These are phyloP conservation scores for Dacryopinax primogenitus DNA, from an alignment of 768 basidiomycete genomes.

Conservation along the genomic window DNA sequence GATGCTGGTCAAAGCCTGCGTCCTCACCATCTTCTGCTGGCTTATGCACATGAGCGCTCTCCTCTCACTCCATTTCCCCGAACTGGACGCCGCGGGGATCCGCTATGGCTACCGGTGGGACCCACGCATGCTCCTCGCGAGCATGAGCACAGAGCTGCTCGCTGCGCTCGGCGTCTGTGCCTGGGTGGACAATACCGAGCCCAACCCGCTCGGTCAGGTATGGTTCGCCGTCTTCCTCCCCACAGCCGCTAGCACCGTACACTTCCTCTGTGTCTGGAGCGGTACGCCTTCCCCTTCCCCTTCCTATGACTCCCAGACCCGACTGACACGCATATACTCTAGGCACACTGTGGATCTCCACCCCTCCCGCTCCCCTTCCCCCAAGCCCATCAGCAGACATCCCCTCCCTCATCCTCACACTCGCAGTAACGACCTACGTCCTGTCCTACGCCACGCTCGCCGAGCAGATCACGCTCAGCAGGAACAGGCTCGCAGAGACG, in stretches of 20 bases:
- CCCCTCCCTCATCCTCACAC: conserved; percentile 4
- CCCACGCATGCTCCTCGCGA: not conserved
- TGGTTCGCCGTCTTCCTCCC: not conserved
- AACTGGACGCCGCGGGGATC: not conserved
- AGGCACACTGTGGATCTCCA: not conserved
- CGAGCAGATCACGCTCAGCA: not conserved
- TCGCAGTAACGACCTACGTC: not conserved
- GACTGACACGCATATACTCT: not conserved
- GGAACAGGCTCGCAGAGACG: not conserved
- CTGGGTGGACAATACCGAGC: not conserved
- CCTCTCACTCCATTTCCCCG: not conserved
- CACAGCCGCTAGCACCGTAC: not conserved
- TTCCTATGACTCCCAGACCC: not conserved
- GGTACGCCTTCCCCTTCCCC: not conserved
- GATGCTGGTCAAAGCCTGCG: not conserved
- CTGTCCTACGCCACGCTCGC: not conserved
- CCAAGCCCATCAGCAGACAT: not conserved
- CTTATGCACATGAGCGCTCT: not conserved
- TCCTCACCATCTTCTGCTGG: not conserved
- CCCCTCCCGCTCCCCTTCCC: not conserved
- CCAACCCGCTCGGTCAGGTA: not conserved
- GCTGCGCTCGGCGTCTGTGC: not conserved
- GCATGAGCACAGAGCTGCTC: not conserved
- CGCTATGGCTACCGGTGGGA: not conserved
- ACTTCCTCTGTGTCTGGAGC: not conserved